Evolutionary conservation across 148 eudicot species (phyloP), one percentile per base, ranked within the genome.

Genomic region (Rhododendron molle): DNA sequence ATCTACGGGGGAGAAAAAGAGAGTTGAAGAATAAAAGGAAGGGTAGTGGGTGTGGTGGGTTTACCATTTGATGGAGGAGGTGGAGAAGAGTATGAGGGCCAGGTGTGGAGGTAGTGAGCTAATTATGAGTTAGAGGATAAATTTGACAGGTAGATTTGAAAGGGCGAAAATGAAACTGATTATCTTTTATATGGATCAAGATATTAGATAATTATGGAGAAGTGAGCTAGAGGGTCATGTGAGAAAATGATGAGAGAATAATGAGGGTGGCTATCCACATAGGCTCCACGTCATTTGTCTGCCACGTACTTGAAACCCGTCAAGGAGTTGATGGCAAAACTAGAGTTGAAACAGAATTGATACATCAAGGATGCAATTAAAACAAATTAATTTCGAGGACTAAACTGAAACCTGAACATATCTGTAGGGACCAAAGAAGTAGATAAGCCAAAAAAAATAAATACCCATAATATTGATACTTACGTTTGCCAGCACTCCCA

Each of bases 401-500:
- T 67, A 26, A 26, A 26, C 28, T 67, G 32, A 67, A 67, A 67
- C 32, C 73, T 26, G 32, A 67, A 67, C 30, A 67, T n/a, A 67
- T 67, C 73, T 3, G 26, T 1, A 11, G 73, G 32, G 73, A 26
- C 73, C 32, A 26, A 26, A 67, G 32, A 10, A 67, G 73, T 28
- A 26, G 28, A 67, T 67, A 67, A 30, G 20, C 76, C 18, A 30
- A 71, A 71, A 71, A 1, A 67, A 28, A n/a, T 7, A 23, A 3
- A 13, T 30, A 0, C 3, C 40, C 20, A 12, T 28, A 30, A 44
- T 28, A 23, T 77, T 56, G 32, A 34, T 56, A 84, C 97, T 85
- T 92, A 97, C 99, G 92, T 90, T 87, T 95, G 99, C 99, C 99
- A 97, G 84, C 99, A 97, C 89, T 97, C 95, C 95, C 91, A 92